Percentiles rank a stretch among this genome's conserved stretches.
Evolutionary conservation across 2,329 filamentous ascomycete genomes (phyloP).

Genomic region (Penicillium sp.): DNA sequence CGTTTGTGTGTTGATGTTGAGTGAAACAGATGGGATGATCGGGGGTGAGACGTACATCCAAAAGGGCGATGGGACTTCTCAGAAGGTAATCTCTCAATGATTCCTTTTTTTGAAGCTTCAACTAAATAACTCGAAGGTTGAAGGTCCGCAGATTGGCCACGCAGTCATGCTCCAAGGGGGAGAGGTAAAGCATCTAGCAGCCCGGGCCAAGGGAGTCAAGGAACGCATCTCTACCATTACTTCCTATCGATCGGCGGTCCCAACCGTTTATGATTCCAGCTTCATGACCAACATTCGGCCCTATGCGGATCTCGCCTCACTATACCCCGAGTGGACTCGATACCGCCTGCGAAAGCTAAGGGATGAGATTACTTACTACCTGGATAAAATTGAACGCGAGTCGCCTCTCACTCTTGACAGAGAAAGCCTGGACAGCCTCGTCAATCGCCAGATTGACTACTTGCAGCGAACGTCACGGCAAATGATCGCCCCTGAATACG

Average conservation of each 20-base stretch:
- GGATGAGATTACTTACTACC: constrained; percentile 11
- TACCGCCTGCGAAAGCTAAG: constrained; percentile 23
- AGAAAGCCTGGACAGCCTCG: constrained; percentile 3
- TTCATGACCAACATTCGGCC: constrained; percentile 24
- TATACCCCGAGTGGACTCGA: constrained; percentile 23
- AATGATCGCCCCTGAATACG: constrained; percentile 12
- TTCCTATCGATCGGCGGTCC: constrained; percentile 23
- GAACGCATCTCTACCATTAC: constrained; percentile 31
- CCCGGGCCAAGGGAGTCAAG: constrained; percentile 21
- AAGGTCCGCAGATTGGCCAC: constrained; percentile 4
- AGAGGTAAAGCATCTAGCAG: constrained; percentile 27
- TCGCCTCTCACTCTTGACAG: neutral
- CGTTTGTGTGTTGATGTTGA: constrained; percentile 34
- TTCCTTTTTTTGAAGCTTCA: too few species aligned
- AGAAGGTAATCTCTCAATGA: too few species aligned
- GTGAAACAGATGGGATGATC: constrained; percentile 26
- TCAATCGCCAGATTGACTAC: constrained; percentile 13
- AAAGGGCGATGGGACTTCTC: too few species aligned
- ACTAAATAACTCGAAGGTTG: too few species aligned
- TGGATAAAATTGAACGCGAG: constrained; percentile 5
- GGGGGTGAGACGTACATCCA: constrained; percentile 31
- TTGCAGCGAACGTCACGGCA: constrained; percentile 14
- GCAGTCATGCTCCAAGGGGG: constrained; percentile 31
- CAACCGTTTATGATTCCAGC: constrained; percentile 21
- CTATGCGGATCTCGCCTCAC: constrained; percentile 13